Evolutionary conservation across 345 rosid species (phyloP), one percentile per base, ranked within the genome.

Genomic region (Eucalyptus grandis): DNA sequence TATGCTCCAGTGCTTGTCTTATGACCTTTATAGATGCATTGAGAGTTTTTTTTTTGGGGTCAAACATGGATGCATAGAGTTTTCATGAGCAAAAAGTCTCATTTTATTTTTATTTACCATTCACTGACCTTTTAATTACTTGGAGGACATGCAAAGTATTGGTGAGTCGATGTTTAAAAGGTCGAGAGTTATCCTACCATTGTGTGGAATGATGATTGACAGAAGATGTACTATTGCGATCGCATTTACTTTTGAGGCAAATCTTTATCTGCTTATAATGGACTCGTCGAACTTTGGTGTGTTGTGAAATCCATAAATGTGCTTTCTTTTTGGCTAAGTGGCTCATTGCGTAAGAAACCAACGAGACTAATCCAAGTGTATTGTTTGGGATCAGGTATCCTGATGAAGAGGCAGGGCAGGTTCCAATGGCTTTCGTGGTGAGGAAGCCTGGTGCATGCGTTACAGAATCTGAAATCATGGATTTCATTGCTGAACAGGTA

Each of bases 361-460:
- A 62, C 34, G 1, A 27, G 86, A 80, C 86, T 80, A 31, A 58
- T 62, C 69, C 69, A 62, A 11, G 69, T 58, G 31, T 62, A 27
- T 27, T 50, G 69, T 40, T 50, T 77, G 87, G 43, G 14, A 27
- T 88, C 93, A 96, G 99, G 89, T 96, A 94, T 62, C 98, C 99
- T 9, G 99, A 96, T 89, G 98, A 95, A 95, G 99, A 95, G 88
- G 98, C 98, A 58, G 98, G 99, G 26, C 92, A 96, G 93, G 95
- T 98, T 88, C 99, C 99, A 31, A 98, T 98, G 98, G 99, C 98
- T 40, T 98, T 91, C 89, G 92, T 98, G 82, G 99, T 96, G 94
- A 96, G 97, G 88, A 96, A 93, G 89, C 94, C 96, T 34, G 98
- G 97, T 88, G 92, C 94, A 89, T 92, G 87, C 53, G 87, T 97